Base-by-base conservation (phyloP, 345 rosid species). In the Rhizophora mangle region DNA sequence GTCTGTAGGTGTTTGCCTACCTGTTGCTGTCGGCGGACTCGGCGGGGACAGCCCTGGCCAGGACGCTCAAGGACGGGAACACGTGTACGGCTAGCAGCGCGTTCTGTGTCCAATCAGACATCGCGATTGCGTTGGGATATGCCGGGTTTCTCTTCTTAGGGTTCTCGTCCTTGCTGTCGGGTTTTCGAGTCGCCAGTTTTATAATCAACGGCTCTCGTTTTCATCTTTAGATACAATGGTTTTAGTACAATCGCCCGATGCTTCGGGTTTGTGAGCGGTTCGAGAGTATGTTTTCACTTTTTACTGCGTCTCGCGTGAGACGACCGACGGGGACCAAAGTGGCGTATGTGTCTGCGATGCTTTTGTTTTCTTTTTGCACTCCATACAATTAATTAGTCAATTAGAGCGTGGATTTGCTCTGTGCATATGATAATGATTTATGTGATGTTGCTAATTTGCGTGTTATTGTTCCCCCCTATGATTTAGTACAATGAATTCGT, bases 201-300 rank as follows among this genome's bases (percentile, higher is more conserved):
- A 76, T 94, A 51, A 82, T 94, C 77, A 85, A 81, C 72, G 98
- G 98, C 78, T 89, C 97, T 64, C 97, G 98, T 65, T 85, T 85
- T 72, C 91, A 87, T 63, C 72, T 85, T 31, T 93, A 87, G 81
- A n/a, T 24, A 24, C 24, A 24, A 22, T 19, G 24, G 56, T 22
- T 26, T 7, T 7, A 54, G 1, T 20, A 8, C 16, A 39, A 4
- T 39, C 47, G 16, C 47, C 47, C 47, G 11, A 1, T 39, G 2
- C 47, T 10, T 39, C 16, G 15, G 47, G 47, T 39, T 39, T 43
- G 18, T 15, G 5, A 15, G 19, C 5, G 49, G 49, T 13, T 6
- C 1, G 18, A 3, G 4, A 3, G 4, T 18, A 11, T 43, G 16
- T 43, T 43, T 13, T 43, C 49, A 15, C 49, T 43, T 43, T 43